A percentile compares a stretch with the other conserved stretches of the same genome.
Evolutionary conservation across 208 protist species (phyloP).

Genomic region (Wallacemonas sp.): DNA sequence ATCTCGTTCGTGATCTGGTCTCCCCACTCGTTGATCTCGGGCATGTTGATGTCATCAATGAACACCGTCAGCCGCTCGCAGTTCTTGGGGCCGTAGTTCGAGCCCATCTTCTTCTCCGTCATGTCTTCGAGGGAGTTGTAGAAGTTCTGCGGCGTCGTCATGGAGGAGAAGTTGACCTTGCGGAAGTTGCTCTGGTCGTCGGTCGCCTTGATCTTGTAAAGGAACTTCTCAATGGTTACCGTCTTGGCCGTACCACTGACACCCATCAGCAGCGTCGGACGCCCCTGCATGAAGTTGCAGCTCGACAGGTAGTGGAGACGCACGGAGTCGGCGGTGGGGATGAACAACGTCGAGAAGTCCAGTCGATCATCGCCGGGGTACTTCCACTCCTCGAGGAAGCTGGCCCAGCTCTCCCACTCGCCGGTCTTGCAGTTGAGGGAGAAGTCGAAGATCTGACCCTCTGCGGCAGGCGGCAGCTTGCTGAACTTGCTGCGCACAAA

Average conservation of each 20-base stretch:
- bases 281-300: constrained; percentile 83
- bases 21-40: constrained; percentile 95
- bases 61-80: constrained; percentile 91
- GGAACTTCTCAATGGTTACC: constrained; percentile 92
- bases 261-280: constrained; percentile 90
- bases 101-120: constrained; percentile 95
- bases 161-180: constrained; percentile 94
- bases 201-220: constrained; percentile 72
- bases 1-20: constrained; percentile 97
- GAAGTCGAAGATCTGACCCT: constrained; percentile 94
- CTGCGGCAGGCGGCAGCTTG: constrained; percentile 55
- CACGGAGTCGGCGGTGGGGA: constrained; percentile 96
- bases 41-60: constrained; percentile 97
- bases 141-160: constrained; percentile 92
- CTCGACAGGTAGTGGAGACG: constrained; percentile 93
- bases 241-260: constrained; percentile 96
- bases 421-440: constrained; percentile 91
- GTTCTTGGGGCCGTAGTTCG: constrained; percentile 93
- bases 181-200: constrained; percentile 88
- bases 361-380: constrained; percentile 91
- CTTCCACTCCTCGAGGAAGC: constrained; percentile 88
- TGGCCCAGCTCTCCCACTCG: constrained; percentile 87
- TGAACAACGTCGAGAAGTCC: constrained; percentile 95
- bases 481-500: constrained; percentile 85
- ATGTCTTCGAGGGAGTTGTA: constrained; percentile 92